phyloP scores from a whole-genome alignment of 2,329 filamentous ascomycete genomes.

The Colletotrichum sp. region DNA sequence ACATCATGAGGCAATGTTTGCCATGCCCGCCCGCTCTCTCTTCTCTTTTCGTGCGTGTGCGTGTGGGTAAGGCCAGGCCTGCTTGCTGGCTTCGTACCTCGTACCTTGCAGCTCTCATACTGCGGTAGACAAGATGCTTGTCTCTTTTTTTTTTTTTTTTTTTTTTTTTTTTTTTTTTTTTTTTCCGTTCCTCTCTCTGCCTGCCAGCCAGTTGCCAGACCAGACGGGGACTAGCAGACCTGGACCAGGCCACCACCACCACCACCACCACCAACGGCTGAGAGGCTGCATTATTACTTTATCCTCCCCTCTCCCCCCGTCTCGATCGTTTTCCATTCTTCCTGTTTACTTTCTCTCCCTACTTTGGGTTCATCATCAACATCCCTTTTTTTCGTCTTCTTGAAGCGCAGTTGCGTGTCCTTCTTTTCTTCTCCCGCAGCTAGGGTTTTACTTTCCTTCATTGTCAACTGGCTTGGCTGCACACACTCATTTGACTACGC shows the following conservation, averaged over 20 bases:
- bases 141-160: conserved; percentile 26
- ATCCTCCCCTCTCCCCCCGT: conserved; percentile 18
- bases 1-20: conserved; percentile 31
- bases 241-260: not conserved
- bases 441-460: conserved; percentile 46
- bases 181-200: not conserved
- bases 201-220: conserved; percentile 5
- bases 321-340: conserved; percentile 21
- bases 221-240: not conserved
- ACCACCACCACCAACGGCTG: conserved; percentile 1
- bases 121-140: not conserved
- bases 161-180: conserved; percentile 7
- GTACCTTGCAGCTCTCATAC: not conserved
- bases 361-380: conserved; percentile 27
- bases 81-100: not conserved
- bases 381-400: conserved; percentile 42
- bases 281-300: conserved; percentile 34
- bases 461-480: conserved; percentile 63
- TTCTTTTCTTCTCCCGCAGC: conserved; percentile 48
- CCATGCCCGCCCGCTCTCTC: conserved; percentile 14
- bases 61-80: not conserved
- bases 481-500: conserved; percentile 57
- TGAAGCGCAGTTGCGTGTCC: conserved; percentile 35
- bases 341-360: conserved; percentile 31
- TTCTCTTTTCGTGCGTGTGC: not conserved